Evolutionary conservation across 352 stramenopile species (phyloP), one percentile per base, ranked within the genome.

Genomic region (Globisporangium radiosum): DNA sequence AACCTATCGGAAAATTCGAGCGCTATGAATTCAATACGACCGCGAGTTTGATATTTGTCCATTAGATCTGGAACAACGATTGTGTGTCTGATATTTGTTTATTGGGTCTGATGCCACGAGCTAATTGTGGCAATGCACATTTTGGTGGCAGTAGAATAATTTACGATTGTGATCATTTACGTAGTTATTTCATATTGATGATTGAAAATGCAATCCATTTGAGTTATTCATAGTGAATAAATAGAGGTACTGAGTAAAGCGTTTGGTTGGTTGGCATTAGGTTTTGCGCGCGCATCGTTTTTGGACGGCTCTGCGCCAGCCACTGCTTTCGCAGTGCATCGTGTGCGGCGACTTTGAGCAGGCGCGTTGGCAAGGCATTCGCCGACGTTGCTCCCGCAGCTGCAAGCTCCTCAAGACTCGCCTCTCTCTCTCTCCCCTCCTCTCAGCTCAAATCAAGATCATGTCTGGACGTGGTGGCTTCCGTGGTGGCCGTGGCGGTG

Each of bases 401-500:
- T 43, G 33, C 44, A 39, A 64, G 19, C 53, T 42, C 5, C 59
- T 40, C 52, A 59, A 64, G 59, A 36, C 38, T 42, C 33, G 33
- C 45, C 48, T 47, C 43, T 25, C 52, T 15, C 38, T 14, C 7
- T 5, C 25, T 33, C 25, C 2, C 25, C 25, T 33, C 25, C 25
- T 33, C 25, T 33, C 25, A 33, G 25, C 25, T 33, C 25, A 33
- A 10, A 37, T 52, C 14, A 64, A 43, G 15, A 64, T 33, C 52
- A 64, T 64, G 59, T 64, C 59, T 54, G 59, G 59, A 64, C 59
- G 59, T 64, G 59, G 59, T 48, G 59, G 59, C 59, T 64, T 64
- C 59, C 59, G 59, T 59, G 81, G 85, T 47, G 63, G 71, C 25
- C 59, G 81, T 54, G 66, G 82, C 49, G 68, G 86, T 42, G 82